A percentile compares a stretch with the other conserved stretches of the same genome.
Evolutionary conservation across 2,329 filamentous ascomycete genomes (phyloP).

Genomic region (Aspergillus sergii): DNA sequence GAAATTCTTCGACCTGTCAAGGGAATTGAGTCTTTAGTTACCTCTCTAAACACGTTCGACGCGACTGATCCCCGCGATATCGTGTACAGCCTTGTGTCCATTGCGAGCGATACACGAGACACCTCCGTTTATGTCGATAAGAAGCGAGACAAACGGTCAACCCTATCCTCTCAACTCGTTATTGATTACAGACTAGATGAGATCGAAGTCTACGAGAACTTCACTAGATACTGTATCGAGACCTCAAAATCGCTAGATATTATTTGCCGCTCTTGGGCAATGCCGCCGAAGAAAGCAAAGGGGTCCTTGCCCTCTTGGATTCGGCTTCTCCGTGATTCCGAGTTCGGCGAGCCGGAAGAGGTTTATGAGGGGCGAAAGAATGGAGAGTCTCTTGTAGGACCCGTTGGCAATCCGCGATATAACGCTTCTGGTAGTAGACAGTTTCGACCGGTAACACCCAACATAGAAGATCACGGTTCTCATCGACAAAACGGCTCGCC

Average conservation of each 20-base stretch:
- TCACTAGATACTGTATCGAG: background rate
- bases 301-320: background rate
- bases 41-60: background rate
- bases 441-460: background rate
- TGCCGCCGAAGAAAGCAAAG: background rate
- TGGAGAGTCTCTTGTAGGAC: background rate
- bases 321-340: background rate
- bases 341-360: background rate
- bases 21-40: background rate
- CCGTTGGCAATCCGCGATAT: background rate
- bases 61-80: background rate
- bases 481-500: background rate
- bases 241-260: background rate
- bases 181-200: background rate
- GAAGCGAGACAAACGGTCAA: background rate
- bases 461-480: background rate
- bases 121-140: background rate
- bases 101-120: background rate
- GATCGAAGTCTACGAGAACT: background rate
- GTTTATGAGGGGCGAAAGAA: background rate
- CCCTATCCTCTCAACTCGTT: background rate
- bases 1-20: background rate
- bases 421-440: background rate
- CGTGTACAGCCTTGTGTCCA: background rate
- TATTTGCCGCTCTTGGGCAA: background rate